Evolutionary conservation across 164 flowering plant species (phyloP).

Genomic region (Sextonia rubra): DNA sequence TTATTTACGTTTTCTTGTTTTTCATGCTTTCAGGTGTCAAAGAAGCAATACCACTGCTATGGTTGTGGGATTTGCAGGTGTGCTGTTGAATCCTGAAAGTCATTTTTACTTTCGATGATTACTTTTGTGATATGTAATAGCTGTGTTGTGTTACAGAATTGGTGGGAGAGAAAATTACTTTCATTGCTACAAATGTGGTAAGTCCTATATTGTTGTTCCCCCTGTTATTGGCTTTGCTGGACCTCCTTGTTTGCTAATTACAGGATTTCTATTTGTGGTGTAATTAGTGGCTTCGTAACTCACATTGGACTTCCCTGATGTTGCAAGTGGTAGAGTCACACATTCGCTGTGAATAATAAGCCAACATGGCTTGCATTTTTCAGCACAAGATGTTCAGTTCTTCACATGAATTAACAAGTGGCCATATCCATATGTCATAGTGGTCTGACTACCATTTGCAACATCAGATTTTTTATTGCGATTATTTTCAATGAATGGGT

Average conservation of each 20-base stretch:
- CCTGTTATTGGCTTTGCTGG: too few species aligned
- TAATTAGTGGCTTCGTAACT: too few species aligned
- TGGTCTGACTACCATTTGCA: too few species aligned
- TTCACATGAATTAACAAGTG: too few species aligned
- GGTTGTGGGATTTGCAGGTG: conserved; percentile 98
- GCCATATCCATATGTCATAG: too few species aligned
- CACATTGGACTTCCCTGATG: too few species aligned
- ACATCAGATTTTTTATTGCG: too few species aligned
- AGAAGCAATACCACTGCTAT: conserved; percentile 78
- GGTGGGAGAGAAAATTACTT: conserved; percentile 83
- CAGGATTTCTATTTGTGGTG: neutral
- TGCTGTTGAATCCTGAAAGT: neutral
- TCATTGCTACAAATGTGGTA: conserved; percentile 84
- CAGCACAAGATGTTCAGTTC: too few species aligned
- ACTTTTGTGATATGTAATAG: neutral
- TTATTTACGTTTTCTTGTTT: neutral
- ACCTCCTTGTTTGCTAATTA: neutral
- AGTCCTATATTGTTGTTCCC: conserved; percentile 17
- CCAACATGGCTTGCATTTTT: too few species aligned
- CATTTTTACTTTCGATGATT: neutral
- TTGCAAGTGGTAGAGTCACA: too few species aligned
- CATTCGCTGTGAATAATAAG: too few species aligned
- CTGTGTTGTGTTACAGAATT: conserved; percentile 43
- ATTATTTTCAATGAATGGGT: too few species aligned
- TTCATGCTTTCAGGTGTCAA: conserved; percentile 56